A percentile compares a stretch with the other conserved stretches of the same genome.
phyloP scores from a whole-genome alignment of 805 yeast genomes.

The Grigorovia yakushimaensis region DNA sequence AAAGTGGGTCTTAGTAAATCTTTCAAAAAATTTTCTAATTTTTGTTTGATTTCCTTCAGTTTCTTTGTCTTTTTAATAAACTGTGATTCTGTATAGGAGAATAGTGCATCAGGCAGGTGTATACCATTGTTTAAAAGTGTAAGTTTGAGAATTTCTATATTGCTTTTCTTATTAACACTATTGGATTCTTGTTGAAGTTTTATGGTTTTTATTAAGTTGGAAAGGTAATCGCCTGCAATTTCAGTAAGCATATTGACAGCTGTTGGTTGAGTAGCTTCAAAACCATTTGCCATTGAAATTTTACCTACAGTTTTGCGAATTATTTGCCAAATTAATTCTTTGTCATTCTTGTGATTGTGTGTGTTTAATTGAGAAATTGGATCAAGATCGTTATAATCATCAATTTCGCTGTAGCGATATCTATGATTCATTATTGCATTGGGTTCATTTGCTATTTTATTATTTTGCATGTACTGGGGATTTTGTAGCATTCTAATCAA shows the following conservation, averaged over 20 bases:
- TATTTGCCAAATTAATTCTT: slow-evolving; percentile 54
- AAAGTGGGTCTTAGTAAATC: slow-evolving; percentile 73
- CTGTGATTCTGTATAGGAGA: slow-evolving; percentile 63
- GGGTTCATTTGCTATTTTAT: slow-evolving; percentile 10
- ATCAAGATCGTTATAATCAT: slow-evolving; percentile 65
- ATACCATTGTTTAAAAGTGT: slow-evolving; percentile 82
- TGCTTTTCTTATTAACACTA: slow-evolving; percentile 26
- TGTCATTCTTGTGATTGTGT: slow-evolving; percentile 47
- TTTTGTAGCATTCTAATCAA: slow-evolving; percentile 80
- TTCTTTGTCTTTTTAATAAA: slow-evolving; percentile 59
- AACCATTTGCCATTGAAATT: slow-evolving; percentile 84
- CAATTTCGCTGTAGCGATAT: slow-evolving; percentile 35
- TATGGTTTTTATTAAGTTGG: slow-evolving; percentile 62
- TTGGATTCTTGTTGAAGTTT: slow-evolving; percentile 61
- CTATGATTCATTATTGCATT: slow-evolving; percentile 15
- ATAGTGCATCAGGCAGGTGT: slow-evolving; percentile 64
- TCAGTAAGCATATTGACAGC: slow-evolving; percentile 78
- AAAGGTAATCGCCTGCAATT: slow-evolving; percentile 69
- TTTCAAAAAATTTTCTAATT: slow-evolving; percentile 61
- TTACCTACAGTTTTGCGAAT: slow-evolving; percentile 65
- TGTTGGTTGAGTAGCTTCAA: slow-evolving; percentile 67
- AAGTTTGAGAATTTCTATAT: slow-evolving; percentile 42
- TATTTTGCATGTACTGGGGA: slow-evolving; percentile 15
- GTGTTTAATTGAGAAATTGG: slow-evolving; percentile 65
- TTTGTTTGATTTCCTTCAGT: slow-evolving; percentile 55